Conservation (phyloP, 2,329 filamentous ascomycete genomes). For the Meredithiella fracta region DNA sequence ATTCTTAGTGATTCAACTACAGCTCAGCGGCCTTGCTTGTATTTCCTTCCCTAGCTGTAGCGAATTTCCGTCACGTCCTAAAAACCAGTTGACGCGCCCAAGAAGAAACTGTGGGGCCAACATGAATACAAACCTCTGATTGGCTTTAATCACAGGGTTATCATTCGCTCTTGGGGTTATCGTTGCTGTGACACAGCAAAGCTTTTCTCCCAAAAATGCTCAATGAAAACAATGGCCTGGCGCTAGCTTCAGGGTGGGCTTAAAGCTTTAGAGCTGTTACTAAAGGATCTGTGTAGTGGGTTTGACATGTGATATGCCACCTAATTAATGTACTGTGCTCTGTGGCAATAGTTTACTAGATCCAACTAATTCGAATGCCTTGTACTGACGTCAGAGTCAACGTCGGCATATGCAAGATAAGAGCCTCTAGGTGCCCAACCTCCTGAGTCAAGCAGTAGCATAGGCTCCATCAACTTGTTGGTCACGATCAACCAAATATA, state of each 20-base stretch:
- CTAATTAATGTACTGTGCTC: too few relatives aligned
- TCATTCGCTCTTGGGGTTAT: neutral
- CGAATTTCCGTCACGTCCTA: slow-evolving; percentile 10
- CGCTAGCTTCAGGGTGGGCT: neutral
- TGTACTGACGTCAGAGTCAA: neutral
- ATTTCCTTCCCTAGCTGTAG: neutral
- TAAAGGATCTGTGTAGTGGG: too few relatives aligned
- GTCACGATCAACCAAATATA: neutral
- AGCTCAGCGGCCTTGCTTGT: too few relatives aligned
- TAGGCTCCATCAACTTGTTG: neutral
- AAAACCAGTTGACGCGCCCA: slow-evolving; percentile 3
- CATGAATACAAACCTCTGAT: neutral
- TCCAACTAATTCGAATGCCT: too few relatives aligned
- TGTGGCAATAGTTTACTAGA: too few relatives aligned
- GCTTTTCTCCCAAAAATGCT: neutral
- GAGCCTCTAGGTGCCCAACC: neutral
- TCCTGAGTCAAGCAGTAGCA: neutral
- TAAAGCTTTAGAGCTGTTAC: too few relatives aligned
- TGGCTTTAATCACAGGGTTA: neutral
- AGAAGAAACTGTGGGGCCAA: neutral
- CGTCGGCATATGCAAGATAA: neutral
- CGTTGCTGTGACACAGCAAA: neutral
- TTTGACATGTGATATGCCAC: too few relatives aligned
- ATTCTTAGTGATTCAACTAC: too few relatives aligned
- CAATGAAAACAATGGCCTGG: neutral